These are phyloP conservation scores for Pythium chondricola DNA, from an alignment of 352 stramenopile species.

Conservation along the genomic window DNA sequence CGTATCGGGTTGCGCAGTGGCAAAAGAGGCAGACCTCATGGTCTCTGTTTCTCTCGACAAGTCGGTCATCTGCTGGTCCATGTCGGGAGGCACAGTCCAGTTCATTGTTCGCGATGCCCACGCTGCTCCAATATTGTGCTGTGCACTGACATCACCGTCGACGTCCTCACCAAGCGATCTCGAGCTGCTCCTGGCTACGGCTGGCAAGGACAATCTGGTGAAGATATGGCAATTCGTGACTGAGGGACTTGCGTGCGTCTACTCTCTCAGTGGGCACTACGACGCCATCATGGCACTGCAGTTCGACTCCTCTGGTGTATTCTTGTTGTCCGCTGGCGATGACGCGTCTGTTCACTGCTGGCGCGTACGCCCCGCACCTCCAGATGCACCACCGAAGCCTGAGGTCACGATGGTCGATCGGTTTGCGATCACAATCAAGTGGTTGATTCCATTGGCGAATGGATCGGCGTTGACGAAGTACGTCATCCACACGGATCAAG, in stretches of 20 bases:
- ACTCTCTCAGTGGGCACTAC: constrained; percentile 41
- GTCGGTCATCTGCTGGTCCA: constrained; percentile 41
- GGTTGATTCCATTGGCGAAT: constrained; percentile 47
- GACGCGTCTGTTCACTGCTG: constrained; percentile 45
- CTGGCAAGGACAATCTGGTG: constrained; percentile 54
- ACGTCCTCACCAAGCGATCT: constrained; percentile 13
- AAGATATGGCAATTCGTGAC: constrained; percentile 42
- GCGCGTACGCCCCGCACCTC: constrained; percentile 41
- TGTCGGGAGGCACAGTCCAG: constrained; percentile 22
- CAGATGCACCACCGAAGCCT: constrained; percentile 29
- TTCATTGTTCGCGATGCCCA: constrained; percentile 42
- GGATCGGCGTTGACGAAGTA: constrained; percentile 50
- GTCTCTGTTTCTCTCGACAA: constrained; percentile 46
- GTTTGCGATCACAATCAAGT: constrained; percentile 45
- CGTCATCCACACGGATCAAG: constrained; percentile 33
- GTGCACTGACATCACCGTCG: constrained; percentile 29
- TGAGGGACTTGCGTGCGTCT: constrained; percentile 27
- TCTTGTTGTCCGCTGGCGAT: constrained; percentile 45
- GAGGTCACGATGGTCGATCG: constrained; percentile 25
- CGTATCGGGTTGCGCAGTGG: constrained; percentile 37
- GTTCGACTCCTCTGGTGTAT: constrained; percentile 43
- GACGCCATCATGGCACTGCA: constrained; percentile 26
- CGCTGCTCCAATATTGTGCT: constrained; percentile 36
- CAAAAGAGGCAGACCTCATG: constrained; percentile 29
- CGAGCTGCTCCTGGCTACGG: constrained; percentile 42